Conservation (phyloP, 139 green algal genomes). For the Mychonastes homosphaera region DNA sequence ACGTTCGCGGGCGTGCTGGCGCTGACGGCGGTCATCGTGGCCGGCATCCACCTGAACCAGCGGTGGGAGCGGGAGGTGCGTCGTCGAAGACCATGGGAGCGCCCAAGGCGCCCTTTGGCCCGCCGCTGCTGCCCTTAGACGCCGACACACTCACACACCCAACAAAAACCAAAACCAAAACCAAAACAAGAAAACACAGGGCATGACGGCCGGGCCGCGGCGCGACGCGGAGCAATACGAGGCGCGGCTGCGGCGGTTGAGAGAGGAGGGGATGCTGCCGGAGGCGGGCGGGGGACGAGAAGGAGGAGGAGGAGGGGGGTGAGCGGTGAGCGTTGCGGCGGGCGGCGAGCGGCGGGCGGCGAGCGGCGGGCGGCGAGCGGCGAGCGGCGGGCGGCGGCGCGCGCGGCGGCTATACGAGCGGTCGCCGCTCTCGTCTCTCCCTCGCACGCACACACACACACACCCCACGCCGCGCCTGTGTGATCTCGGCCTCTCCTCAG, state of each 20-base stretch:
- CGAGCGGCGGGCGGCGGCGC: no score
- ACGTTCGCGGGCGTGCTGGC: background rate
- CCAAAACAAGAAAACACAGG: background rate
- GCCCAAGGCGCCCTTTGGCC: background rate
- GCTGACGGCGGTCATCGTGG: background rate
- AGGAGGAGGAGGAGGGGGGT: no score
- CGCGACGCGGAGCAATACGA: background rate
- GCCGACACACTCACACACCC: background rate
- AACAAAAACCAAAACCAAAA: background rate
- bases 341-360: no score
- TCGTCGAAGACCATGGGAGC: background rate
- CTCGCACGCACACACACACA: no score
- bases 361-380: no score
- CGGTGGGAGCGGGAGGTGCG: background rate
- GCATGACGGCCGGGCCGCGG: background rate
- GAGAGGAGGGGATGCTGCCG: background rate
- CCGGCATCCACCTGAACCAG: background rate
- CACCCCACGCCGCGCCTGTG: no score
- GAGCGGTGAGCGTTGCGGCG: no score
- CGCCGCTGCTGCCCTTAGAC: background rate
- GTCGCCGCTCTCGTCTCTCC: no score
- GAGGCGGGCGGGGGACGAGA: no score
- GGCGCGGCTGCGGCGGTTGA: background rate
- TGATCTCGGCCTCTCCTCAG: no score
- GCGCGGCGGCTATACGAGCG: no score